These are phyloP conservation scores for Dothiorella sarmentorum DNA, from an alignment of 2,329 filamentous ascomycete genomes.

Conservation along the genomic window DNA sequence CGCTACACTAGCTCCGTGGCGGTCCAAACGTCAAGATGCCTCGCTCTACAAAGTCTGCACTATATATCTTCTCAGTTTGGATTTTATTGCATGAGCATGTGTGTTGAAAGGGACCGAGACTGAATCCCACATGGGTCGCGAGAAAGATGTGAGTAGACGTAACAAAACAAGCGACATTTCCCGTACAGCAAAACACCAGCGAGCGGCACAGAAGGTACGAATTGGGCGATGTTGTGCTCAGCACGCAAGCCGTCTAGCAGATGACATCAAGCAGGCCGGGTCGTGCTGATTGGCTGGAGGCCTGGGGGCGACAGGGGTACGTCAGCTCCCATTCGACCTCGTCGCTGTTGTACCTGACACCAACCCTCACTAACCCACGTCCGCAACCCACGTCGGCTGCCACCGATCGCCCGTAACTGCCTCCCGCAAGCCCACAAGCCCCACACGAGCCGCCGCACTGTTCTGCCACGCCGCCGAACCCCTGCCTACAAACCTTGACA, in stretches of 20 bases:
- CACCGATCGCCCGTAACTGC: not conserved
- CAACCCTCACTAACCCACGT: not conserved
- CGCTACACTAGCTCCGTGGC: not conserved
- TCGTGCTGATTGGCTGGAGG: conserved; percentile 3
- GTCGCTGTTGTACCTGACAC: not conserved
- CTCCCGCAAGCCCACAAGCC: not conserved
- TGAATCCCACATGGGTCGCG: too few relatives aligned
- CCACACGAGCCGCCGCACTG: not conserved
- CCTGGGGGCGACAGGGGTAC: not conserved
- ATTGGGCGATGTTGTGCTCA: conserved; percentile 14
- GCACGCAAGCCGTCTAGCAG: conserved; percentile 9
- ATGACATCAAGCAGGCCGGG: conserved; percentile 10
- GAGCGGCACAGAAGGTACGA: not conserved
- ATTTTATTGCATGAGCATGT: too few relatives aligned
- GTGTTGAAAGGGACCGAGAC: too few relatives aligned
- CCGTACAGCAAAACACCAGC: not conserved
- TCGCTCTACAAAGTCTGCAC: not conserved
- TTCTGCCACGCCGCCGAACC: not conserved
- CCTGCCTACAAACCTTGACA: not conserved
- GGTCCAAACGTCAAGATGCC: too few relatives aligned
- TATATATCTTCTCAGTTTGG: too few relatives aligned
- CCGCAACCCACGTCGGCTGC: not conserved
- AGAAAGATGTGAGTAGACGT: too few relatives aligned
- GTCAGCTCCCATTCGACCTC: conserved; percentile 4
- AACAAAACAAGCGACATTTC: too few relatives aligned